These are phyloP conservation scores for Gliomastix tumulicola DNA, from an alignment of 2,329 filamentous ascomycete species.

Conservation along the genomic window DNA sequence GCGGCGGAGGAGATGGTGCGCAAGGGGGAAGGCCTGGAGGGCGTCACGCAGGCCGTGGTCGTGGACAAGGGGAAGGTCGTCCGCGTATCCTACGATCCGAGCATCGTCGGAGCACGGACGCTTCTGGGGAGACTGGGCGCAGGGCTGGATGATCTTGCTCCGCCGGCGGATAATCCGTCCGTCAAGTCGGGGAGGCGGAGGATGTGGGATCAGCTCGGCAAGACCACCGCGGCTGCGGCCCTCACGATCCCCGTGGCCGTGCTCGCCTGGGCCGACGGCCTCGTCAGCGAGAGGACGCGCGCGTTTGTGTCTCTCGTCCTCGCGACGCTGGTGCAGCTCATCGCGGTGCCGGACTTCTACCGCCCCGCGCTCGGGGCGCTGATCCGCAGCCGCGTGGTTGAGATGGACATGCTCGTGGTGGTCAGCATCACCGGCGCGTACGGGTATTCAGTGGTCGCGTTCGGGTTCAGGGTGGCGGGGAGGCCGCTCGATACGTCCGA, in stretches of 20 bases:
- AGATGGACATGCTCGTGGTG: slow-evolving; percentile 51
- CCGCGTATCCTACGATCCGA: slow-evolving; percentile 24
- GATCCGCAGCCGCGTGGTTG: slow-evolving; percentile 33
- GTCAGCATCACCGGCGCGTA: slow-evolving; percentile 49
- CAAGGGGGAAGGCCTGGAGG: no score
- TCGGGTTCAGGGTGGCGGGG: slow-evolving; percentile 22
- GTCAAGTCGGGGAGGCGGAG: slow-evolving; percentile 19
- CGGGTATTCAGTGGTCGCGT: slow-evolving; percentile 35
- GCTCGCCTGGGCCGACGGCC: slow-evolving; percentile 19
- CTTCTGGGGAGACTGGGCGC: slow-evolving; percentile 13
- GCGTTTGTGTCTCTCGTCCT: slow-evolving; percentile 30
- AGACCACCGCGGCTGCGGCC: slow-evolving; percentile 17
- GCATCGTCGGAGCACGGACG: slow-evolving; percentile 19
- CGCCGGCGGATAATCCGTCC: slow-evolving; percentile 20
- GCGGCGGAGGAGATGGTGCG: slow-evolving; percentile 9
- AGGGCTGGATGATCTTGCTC: slow-evolving; percentile 16
- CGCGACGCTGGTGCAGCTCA: slow-evolving; percentile 41
- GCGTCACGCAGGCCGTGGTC: slow-evolving; percentile 14
- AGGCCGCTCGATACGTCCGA: slow-evolving; percentile 18
- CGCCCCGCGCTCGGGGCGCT: slow-evolving; percentile 37
- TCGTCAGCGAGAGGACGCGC: slow-evolving; percentile 11
- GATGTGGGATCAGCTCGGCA: slow-evolving; percentile 21
- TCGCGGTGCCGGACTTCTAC: slow-evolving; percentile 43
- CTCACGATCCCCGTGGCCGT: slow-evolving; percentile 24
- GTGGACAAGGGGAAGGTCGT: slow-evolving; percentile 21